Conservation (phyloP, 1,284 basidiomycete species). For the Cryptococcus sp. region DNA sequence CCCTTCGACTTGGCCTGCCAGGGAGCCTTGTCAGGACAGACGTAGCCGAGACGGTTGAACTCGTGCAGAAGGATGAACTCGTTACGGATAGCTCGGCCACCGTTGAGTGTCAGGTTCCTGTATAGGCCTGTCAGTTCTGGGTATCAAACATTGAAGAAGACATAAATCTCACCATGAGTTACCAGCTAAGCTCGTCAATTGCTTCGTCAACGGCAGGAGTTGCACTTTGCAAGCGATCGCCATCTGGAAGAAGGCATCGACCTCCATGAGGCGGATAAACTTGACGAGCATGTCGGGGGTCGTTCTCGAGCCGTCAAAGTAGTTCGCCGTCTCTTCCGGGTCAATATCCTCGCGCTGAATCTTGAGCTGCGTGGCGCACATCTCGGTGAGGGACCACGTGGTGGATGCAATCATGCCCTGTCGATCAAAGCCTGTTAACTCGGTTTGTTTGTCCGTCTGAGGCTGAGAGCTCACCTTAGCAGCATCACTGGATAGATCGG, state of each 20-base stretch:
- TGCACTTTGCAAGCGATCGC: conserved; percentile 89
- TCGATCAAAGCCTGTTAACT: background rate
- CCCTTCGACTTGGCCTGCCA: conserved; percentile 54
- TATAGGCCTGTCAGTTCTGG: background rate
- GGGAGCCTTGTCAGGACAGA: conserved; percentile 94
- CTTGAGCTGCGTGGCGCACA: conserved; percentile 87
- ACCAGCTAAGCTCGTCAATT: conserved; percentile 94
- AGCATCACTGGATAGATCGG: conserved; percentile 89
- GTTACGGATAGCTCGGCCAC: conserved; percentile 95
- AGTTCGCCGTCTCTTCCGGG: conserved; percentile 86
- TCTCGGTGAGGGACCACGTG: conserved; percentile 97
- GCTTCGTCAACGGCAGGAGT: conserved; percentile 81
- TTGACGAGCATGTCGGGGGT: conserved; percentile 75
- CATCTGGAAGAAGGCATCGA: conserved; percentile 95
- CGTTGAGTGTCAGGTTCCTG: conserved; percentile 92
- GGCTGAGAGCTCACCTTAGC: conserved; percentile 64
- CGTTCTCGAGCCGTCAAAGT: conserved; percentile 80
- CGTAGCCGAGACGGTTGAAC: conserved; percentile 93
- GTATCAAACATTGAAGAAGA: background rate
- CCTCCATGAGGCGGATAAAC: conserved; percentile 87
- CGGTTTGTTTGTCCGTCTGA: background rate
- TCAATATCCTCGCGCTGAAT: conserved; percentile 87
- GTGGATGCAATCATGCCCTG: conserved; percentile 91
- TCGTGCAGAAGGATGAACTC: conserved; percentile 99
- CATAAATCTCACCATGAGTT: conserved; percentile 80